A percentile compares a stretch with the other conserved stretches of the same genome.
These are phyloP conservation scores for Cladosporium sp. DNA, from an alignment of 2,329 filamentous ascomycete species.

Conservation along the genomic window DNA sequence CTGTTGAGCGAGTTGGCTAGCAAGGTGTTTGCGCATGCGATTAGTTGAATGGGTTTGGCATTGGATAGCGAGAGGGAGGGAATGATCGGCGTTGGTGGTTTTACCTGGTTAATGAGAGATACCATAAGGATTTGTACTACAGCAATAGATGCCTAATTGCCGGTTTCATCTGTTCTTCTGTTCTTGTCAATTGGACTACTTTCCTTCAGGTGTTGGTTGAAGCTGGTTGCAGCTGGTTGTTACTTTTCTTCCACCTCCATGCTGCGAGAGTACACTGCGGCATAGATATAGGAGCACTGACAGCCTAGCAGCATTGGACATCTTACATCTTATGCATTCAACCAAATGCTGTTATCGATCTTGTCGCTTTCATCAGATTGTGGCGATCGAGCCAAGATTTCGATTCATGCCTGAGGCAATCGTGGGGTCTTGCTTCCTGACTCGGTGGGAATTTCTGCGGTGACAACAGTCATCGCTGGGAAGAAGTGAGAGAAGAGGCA, in stretches of 20 bases:
- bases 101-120: not conserved
- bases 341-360: no score
- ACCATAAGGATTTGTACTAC: constrained; percentile 1
- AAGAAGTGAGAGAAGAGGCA: no score
- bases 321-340: no score
- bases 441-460: constrained; percentile 4
- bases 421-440: not conserved
- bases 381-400: not conserved
- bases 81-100: not conserved
- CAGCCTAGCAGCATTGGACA: no score
- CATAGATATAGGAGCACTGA: no score
- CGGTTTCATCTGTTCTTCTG: not conserved
- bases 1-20: constrained; percentile 79
- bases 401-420: not conserved
- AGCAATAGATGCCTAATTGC: not conserved
- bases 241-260: no score
- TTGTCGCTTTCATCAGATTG: no score
- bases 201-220: no score
- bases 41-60: constrained; percentile 45
- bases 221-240: no score
- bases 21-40: constrained; percentile 79
- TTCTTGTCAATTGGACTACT: no score
- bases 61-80: not conserved
- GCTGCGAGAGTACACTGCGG: no score
- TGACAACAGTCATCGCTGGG: constrained; percentile 4